These are phyloP conservation scores for Rubus idaeus DNA, from an alignment of 306 rosid genomes.

Conservation along the genomic window DNA sequence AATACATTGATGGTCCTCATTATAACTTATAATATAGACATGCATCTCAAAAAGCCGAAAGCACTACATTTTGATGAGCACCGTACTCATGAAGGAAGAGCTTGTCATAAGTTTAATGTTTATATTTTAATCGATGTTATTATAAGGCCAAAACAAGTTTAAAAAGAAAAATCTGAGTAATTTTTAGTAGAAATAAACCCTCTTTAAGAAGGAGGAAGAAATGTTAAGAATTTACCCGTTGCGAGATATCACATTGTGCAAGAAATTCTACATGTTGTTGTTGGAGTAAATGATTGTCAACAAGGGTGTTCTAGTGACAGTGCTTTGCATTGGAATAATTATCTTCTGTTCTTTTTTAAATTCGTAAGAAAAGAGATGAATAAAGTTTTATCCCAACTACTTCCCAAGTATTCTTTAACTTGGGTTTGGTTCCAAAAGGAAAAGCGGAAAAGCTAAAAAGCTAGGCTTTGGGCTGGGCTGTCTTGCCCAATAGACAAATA, in stretches of 20 bases:
- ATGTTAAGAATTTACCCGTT: not conserved
- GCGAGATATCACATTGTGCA: not conserved
- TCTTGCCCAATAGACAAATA: not conserved
- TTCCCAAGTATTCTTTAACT: not conserved
- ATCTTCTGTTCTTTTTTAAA: too few species aligned
- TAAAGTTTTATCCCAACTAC: not conserved
- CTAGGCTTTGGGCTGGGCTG: not conserved
- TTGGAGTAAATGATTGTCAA: not conserved
- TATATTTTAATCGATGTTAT: too few species aligned
- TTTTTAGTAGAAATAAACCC: too few species aligned
- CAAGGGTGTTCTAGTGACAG: not conserved
- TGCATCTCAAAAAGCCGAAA: not conserved
- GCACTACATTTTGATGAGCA: too few species aligned
- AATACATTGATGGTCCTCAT: too few species aligned
- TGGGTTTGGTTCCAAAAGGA: not conserved
- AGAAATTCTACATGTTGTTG: not conserved
- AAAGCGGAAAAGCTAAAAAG: not conserved
- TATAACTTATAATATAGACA: too few species aligned
- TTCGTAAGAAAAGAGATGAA: not conserved
- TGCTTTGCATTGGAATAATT: too few species aligned
- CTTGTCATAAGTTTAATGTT: too few species aligned
- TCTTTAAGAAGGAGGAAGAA: too few species aligned
- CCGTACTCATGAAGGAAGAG: too few species aligned
- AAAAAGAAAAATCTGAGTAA: too few species aligned
- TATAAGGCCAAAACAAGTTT: not conserved